These are phyloP conservation scores for Dryadomyces quercivorus DNA, from an alignment of 2,329 filamentous ascomycete species.

Conservation along the genomic window DNA sequence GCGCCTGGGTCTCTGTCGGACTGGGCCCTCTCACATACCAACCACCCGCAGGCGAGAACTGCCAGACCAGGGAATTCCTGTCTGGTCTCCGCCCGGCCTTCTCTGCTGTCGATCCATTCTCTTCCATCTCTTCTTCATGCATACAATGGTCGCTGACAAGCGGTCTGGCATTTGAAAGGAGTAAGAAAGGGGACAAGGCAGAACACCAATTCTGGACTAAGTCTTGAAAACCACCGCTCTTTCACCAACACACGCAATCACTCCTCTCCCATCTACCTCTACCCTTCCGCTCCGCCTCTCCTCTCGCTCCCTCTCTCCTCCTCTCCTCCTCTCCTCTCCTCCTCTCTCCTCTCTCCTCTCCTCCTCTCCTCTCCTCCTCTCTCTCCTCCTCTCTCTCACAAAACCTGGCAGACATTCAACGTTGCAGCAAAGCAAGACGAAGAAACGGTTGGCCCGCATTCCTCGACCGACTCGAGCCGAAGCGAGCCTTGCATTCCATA, in stretches of 20 bases:
- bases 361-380: not conserved
- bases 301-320: not conserved
- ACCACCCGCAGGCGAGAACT: no score
- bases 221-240: not conserved
- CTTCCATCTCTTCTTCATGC: not conserved
- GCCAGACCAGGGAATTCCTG: no score
- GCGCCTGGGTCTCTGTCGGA: no score
- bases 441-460: not conserved
- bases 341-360: not conserved
- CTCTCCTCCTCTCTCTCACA: not conserved
- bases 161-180: not conserved
- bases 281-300: not conserved
- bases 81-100: not conserved
- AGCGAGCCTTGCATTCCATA: not conserved
- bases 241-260: not conserved
- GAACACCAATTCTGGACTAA: not conserved
- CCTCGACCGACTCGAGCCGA: not conserved
- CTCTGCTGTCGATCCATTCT: not conserved
- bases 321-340: not conserved
- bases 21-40: no score
- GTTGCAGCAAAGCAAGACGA: not conserved
- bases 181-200: not conserved
- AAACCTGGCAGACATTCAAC: not conserved
- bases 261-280: not conserved
- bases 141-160: not conserved